Conservation (phyloP, 352 stramenopile species). For the Phytophthora melonis region DNA sequence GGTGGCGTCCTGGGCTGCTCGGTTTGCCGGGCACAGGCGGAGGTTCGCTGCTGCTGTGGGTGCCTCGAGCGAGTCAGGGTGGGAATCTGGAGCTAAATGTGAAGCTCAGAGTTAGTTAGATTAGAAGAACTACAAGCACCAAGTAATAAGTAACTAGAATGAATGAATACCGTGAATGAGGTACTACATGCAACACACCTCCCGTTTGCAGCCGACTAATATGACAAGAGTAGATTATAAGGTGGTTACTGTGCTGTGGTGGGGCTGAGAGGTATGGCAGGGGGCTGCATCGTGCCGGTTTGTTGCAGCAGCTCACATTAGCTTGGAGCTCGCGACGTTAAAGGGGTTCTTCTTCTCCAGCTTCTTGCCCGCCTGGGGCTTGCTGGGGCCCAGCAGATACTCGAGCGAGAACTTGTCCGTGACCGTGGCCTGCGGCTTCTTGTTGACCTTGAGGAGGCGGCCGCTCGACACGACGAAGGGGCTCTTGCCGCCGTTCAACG, state of each 20-base stretch:
- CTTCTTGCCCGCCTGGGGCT: constrained; percentile 30
- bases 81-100: constrained; percentile 14
- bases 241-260: background rate
- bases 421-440: constrained; percentile 38
- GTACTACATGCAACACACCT: too few species aligned
- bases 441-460: constrained; percentile 51
- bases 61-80: constrained; percentile 28
- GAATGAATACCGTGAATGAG: too few species aligned
- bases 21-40: constrained; percentile 13
- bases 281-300: background rate
- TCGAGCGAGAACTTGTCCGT: constrained; percentile 75
- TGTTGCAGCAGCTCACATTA: constrained; percentile 53
- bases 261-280: background rate
- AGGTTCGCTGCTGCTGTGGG: constrained; percentile 24
- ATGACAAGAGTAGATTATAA: constrained; percentile 1
- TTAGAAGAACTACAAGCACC: background rate
- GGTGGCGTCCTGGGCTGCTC: constrained; percentile 12
- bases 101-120: constrained; percentile 16
- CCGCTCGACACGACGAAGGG: constrained; percentile 74
- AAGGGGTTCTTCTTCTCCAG: constrained; percentile 58
- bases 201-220: background rate
- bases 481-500: constrained; percentile 75
- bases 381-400: constrained; percentile 56
- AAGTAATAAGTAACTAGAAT: too few species aligned
- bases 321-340: constrained; percentile 69